Base-by-base conservation (phyloP, 1,284 basidiomycete species). In the Pholiota adiposa region DNA sequence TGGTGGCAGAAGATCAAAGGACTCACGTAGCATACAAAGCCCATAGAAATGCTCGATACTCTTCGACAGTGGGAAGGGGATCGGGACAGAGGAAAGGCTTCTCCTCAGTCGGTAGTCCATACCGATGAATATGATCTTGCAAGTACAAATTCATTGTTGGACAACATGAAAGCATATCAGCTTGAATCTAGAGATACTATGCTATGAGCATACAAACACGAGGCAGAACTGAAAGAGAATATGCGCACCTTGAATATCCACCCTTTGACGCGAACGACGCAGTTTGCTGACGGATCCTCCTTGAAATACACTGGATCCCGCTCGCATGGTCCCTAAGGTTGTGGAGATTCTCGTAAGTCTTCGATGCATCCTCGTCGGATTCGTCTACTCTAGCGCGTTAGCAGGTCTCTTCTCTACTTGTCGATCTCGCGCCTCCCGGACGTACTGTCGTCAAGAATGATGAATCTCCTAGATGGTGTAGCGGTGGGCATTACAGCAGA, bases 41-140 rank as follows among this genome's bases (percentile, higher is more conserved):
- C 73, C 73, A 76, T 12, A 74, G 58, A n/a, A 76, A 68, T 0
- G 72, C 72, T 34, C 73, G 67, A 51, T 69, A 73, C 52, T 75
- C 73, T 18, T 68, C 67, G 9, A 66, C 55, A 14, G 67, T 65
- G 11, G 67, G 53, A 11, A 59, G 62, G 38, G 66, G 44, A 27
- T 27, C 6, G 1, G 44, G 60, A 18, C 73, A 64, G 1, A 63
- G 52, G 27, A 72, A 44, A 1, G 69, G 67, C 2, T 63, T 59
- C 4, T 59, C 59, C 21, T 67, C 66, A 0, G 61, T 62, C 21
- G 65, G 63, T 16, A 52, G 19, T 3, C 63, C 58, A 49, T 54
- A 44, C 18, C 40, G 41, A 19, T 61, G 34, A 29, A 62, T 49
- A 12, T 60, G 69, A 12, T 67, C 54, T 34, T 65, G 31, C 21